phyloP scores from a whole-genome alignment of 2,329 filamentous ascomycete genomes.

The Epicoccum sorghinum region DNA sequence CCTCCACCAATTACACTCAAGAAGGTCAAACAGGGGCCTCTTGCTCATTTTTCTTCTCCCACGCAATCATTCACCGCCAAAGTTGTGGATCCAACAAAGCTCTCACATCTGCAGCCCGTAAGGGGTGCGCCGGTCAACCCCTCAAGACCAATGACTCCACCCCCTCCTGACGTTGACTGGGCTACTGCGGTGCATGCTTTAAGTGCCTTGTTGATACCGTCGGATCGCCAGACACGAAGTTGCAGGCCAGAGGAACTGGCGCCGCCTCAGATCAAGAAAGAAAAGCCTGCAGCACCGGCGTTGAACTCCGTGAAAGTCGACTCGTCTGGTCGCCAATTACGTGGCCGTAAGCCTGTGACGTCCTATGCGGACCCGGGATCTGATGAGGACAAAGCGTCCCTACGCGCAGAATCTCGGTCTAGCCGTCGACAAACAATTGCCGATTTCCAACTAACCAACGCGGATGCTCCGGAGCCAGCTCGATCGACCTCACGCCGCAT shows the following conservation, averaged over 20 bases:
- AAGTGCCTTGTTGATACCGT: constrained; percentile 80
- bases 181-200: constrained; percentile 81
- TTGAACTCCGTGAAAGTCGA: constrained; percentile 49
- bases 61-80: constrained; percentile 88
- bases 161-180: constrained; percentile 85
- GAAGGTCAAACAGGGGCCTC: constrained; percentile 64
- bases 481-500: constrained; percentile 47
- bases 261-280: constrained; percentile 63
- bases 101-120: constrained; percentile 63
- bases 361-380: constrained; percentile 60
- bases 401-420: constrained; percentile 33
- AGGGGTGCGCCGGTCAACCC: constrained; percentile 48
- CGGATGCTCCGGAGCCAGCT: constrained; percentile 28
- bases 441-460: constrained; percentile 38
- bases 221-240: constrained; percentile 75
- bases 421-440: constrained; percentile 50
- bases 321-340: constrained; percentile 66
- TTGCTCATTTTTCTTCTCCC: constrained; percentile 81
- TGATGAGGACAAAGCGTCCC: constrained; percentile 39
- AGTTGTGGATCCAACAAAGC: constrained; percentile 70
- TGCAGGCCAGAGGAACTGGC: constrained; percentile 77
- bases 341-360: constrained; percentile 67
- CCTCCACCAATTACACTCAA: constrained; percentile 55
- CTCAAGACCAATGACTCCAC: constrained; percentile 63
- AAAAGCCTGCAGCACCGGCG: constrained; percentile 50